A percentile compares a stretch with the other conserved stretches of the same genome.
Evolutionary conservation across 2,329 filamentous ascomycete species (phyloP).

Genomic region (Scedosporium apiospermum): DNA sequence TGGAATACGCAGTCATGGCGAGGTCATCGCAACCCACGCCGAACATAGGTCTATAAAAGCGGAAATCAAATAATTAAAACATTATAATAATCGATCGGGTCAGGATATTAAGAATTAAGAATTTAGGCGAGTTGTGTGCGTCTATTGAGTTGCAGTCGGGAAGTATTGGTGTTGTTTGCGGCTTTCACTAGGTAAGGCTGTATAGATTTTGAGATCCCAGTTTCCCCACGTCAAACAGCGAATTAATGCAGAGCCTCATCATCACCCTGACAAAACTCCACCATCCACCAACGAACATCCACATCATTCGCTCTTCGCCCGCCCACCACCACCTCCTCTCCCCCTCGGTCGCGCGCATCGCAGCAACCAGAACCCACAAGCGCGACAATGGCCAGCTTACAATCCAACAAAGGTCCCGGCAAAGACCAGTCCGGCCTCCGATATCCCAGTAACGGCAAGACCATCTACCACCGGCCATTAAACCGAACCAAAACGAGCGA

Average conservation of each 20-base stretch:
- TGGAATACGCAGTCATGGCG: too few species aligned
- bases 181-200: too few species aligned
- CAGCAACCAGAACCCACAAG: neutral
- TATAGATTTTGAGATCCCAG: too few species aligned
- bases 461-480: slow-evolving; percentile 92
- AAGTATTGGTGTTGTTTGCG: too few species aligned
- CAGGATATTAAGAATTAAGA: too few species aligned
- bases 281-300: neutral
- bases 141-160: too few species aligned
- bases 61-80: too few species aligned
- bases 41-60: neutral
- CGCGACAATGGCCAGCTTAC: slow-evolving; percentile 39
- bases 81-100: too few species aligned
- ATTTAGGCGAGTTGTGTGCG: too few species aligned
- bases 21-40: neutral
- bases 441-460: slow-evolving; percentile 88
- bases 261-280: neutral
- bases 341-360: neutral
- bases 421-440: slow-evolving; percentile 58
- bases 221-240: neutral
- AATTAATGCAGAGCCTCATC: neutral
- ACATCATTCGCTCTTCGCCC: neutral
- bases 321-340: neutral
- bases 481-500: slow-evolving; percentile 84
- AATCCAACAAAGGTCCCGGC: slow-evolving; percentile 33